phyloP scores from a whole-genome alignment of 495 filamentous ascomycete species.

The Terfezia claveryi region DNA sequence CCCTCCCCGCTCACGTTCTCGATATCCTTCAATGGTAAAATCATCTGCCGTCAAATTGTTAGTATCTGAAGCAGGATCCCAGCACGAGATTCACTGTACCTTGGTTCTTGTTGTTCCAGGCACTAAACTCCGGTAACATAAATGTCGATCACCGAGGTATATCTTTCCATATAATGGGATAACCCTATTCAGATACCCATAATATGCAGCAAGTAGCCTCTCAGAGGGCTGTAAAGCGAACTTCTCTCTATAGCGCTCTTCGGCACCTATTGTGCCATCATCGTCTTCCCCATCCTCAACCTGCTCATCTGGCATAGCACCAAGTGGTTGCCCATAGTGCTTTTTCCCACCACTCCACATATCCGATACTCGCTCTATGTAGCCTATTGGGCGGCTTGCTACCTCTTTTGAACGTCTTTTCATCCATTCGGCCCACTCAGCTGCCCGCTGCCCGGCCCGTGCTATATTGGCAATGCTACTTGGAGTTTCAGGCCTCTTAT shows the following conservation, averaged over 20 bases:
- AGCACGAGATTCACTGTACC: conserved; percentile 9
- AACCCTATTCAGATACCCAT: conserved; percentile 66
- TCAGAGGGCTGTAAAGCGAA: conserved; percentile 74
- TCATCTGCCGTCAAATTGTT: conserved; percentile 24
- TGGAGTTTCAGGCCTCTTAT: no score
- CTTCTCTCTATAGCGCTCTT: conserved; percentile 63
- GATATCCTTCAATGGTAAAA: conserved; percentile 75
- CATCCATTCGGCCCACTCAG: conserved; percentile 64
- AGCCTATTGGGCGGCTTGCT: conserved; percentile 91
- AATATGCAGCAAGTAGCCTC: conserved; percentile 76
- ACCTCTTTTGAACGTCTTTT: conserved; percentile 55
- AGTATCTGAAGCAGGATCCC: neutral
- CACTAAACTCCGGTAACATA: conserved; percentile 84
- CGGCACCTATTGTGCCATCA: conserved; percentile 33
- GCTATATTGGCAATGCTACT: conserved; percentile 25
- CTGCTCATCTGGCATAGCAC: conserved; percentile 34
- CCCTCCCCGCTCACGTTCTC: conserved; percentile 91
- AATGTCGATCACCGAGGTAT: conserved; percentile 71
- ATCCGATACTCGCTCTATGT: conserved; percentile 88
- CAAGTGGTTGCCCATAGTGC: conserved; percentile 64
- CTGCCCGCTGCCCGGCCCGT: conserved; percentile 62
- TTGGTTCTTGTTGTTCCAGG: conserved; percentile 85
- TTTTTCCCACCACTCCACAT: conserved; percentile 87
- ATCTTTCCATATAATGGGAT: conserved; percentile 92
- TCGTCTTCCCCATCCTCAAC: conserved; percentile 36